Base-by-base conservation (phyloP, 2,329 filamentous ascomycete species). In the Trichophaea hybrida region DNA sequence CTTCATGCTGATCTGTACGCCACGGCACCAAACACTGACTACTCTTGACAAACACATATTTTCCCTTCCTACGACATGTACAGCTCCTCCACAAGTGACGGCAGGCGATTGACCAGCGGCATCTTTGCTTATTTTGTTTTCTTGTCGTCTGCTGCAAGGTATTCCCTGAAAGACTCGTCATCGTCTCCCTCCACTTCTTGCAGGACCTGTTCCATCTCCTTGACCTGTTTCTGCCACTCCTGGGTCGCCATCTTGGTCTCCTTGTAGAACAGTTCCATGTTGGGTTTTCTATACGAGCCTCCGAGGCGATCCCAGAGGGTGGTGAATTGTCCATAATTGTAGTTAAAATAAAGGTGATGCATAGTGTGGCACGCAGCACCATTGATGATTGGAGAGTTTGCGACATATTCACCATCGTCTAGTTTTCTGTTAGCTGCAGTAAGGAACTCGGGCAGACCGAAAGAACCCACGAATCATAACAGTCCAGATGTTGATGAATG, bases 401-500 rank as follows among this genome's bases (percentile, higher is more conserved):
- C 85, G 13, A 94, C 81, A 71, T 94, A 96, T 75, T 97, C 91
- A 69, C 91, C 91, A 69, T 97, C 91, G 73, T 97, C 83, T 71
- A 51, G n/a, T 1, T 24, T 17, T 1, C n/a, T 33, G 33, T 55
- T 57, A 61, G 49, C 31, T 53, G 34, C 49, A n/a, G 53, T 37
- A 46, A 52, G 44, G 17, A 35, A 34, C 34, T 10, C 15, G n/a
- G 37, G 17, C n/a, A 40, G 33, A 44, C 7, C 15, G 51, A 49
- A 10, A 59, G 7, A 48, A 67, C 68, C 60, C 68, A 71, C 70
- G 82, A 69, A 97, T 96, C 75, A 96, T 79, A 68, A 97, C 88
- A 43, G 90, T 94, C 91, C 91, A 97, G 73, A 96, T 81, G 75
- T 97, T 94, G 76, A 97, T 87, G 71, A 94, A 94, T 68, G 85